Evolutionary conservation across 2,329 filamentous ascomycete species (phyloP).

Genomic region (Colletotrichum karsti): DNA sequence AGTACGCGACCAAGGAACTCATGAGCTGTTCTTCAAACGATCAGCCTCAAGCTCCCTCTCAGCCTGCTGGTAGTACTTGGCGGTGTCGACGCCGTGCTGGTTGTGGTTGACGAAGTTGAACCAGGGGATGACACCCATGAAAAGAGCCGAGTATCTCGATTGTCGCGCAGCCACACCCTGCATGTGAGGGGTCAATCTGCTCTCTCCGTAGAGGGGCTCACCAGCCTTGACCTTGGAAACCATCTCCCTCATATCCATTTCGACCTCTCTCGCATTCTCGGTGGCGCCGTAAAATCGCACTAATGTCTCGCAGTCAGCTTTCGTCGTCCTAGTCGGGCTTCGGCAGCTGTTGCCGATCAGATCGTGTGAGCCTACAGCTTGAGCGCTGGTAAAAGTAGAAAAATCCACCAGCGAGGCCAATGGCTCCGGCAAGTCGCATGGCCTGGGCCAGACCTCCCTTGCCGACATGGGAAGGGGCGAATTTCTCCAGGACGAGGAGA

Average conservation of each 20-base stretch:
- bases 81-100: constrained; percentile 95
- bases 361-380: constrained; percentile 66
- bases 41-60: constrained; percentile 93
- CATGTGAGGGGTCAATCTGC: constrained; percentile 82
- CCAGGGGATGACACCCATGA: constrained; percentile 89
- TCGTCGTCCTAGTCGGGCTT: background rate
- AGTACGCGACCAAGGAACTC: background rate
- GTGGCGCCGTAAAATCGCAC: constrained; percentile 95
- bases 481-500: constrained; percentile 82
- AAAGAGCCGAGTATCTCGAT: constrained; percentile 88
- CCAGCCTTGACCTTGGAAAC: constrained; percentile 94
- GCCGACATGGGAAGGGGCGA: constrained; percentile 85
- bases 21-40: constrained; percentile 32
- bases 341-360: background rate
- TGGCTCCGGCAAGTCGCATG: constrained; percentile 79
- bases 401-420: constrained; percentile 82
- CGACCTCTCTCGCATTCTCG: constrained; percentile 90
- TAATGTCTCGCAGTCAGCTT: constrained; percentile 43
- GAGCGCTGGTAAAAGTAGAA: constrained; percentile 87
- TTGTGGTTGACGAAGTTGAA: constrained; percentile 98
- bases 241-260: constrained; percentile 99
- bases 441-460: constrained; percentile 83
- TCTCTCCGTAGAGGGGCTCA: constrained; percentile 87
- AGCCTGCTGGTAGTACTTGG: constrained; percentile 97
- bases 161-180: constrained; percentile 94